Evolutionary conservation across 108 stramenopile species (phyloP).

Genomic region (Discostella pseudostelligera): DNA sequence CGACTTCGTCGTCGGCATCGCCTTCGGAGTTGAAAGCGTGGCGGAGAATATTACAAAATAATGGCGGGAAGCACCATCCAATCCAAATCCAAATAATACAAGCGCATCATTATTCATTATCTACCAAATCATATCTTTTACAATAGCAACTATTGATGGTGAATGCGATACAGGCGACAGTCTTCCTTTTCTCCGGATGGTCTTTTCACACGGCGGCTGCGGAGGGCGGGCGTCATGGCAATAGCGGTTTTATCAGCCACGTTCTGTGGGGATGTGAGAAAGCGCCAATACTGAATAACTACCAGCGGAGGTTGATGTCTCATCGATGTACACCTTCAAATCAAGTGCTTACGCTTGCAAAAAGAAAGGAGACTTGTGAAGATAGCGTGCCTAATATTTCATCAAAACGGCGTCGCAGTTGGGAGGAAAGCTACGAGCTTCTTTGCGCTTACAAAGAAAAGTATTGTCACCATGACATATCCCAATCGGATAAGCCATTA

Average conservation of each 20-base stretch:
- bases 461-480: slow-evolving; percentile 28
- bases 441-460: slow-evolving; percentile 22
- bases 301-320: no score
- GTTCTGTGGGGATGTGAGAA: not conserved
- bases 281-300: not conserved
- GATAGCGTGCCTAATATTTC: not conserved
- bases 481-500: slow-evolving; percentile 37
- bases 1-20: no score
- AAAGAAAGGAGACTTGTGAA: not conserved
- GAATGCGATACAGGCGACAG: not conserved
- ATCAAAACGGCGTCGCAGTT: slow-evolving; percentile 16
- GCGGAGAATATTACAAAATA: no score
- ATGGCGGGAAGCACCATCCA: no score
- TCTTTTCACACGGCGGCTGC: not conserved
- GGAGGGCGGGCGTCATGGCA: not conserved
- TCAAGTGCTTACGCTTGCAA: no score
- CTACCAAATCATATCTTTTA: no score
- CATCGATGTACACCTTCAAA: no score
- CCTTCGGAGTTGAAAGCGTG: no score
- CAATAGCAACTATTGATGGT: not conserved
- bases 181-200: not conserved
- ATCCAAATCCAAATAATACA: no score
- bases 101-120: no score
- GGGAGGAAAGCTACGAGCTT: slow-evolving; percentile 33
- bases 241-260: not conserved